Base-by-base conservation (phyloP, 352 stramenopile genomes). In the Blastocystis sp. region DNA sequence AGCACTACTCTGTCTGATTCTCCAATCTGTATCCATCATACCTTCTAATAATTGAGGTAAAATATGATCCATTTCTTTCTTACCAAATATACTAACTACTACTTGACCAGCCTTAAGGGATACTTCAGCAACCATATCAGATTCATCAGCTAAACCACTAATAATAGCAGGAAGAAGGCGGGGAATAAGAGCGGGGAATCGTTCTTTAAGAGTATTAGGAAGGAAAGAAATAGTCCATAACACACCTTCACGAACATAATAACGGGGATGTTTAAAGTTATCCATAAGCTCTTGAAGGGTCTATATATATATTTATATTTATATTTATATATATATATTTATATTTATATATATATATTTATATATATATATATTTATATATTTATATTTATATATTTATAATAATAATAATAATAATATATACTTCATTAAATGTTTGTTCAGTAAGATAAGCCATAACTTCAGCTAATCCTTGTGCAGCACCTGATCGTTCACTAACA, bases 201-300 rank as follows among this genome's bases (percentile, higher is more conserved):
- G 69, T 49, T 86, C 27, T 16, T 48, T 52, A 19, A 67, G 44
- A 36, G 66, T 68, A 46, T 80, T 75, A 3, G 93, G 90, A 58
- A 99, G 68, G 72, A 96, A 99, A 27, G 86, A 93, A 45, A 99
- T 78, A 45, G 95, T 82, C 91, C 91, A 99, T 27, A 98, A 59
- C 16, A 96, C 83, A 46, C 93, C 91, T 67, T 99, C 91, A 65
- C 91, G 80, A 16, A 94, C 93, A 37, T 79, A 84, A 36, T 78
- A 77, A 64, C 92, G 90, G 0, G 84, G 83, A 71, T 96, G 84
- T 40, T 77, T 82, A 49, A 80, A 77, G 19, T 96, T 70, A 4
- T 86, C 84, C 45, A 98, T 76, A 44, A 98, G 86, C 57, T 71
- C 31, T 44, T 39, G 21, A 31, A 54, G 13, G 58, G 48, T 45